Conservation (phyloP, 441 rosid species). For the Pelargonium cotyledonis region DNA sequence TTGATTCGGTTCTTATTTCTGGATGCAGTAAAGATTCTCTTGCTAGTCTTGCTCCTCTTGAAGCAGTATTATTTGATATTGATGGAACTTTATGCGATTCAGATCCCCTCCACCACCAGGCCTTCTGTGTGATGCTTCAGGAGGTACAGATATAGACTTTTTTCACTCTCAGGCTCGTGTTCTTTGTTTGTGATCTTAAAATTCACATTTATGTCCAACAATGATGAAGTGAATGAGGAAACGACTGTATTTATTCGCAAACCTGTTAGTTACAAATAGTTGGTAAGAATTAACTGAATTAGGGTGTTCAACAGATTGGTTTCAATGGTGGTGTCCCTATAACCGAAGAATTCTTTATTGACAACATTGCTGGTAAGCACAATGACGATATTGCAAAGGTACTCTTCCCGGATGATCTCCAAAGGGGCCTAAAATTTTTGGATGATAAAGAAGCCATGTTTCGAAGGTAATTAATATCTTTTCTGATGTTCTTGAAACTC, state of each 20-base stretch:
- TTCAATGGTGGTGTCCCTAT: constrained; percentile 78
- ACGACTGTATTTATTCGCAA: neutral
- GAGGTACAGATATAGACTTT: constrained; percentile 38
- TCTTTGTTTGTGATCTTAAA: neutral
- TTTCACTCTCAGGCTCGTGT: neutral
- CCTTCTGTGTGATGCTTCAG: constrained; percentile 60
- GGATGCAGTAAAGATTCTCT: constrained; percentile 52
- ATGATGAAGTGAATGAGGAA: neutral
- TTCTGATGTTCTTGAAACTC: neutral
- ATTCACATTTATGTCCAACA: neutral
- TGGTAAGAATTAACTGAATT: constrained; percentile 2
- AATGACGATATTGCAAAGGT: constrained; percentile 54
- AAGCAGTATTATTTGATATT: constrained; percentile 79
- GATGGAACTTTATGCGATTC: constrained; percentile 96
- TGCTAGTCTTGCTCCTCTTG: constrained; percentile 58
- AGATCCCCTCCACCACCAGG: constrained; percentile 68
- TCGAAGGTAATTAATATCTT: constrained; percentile 44
- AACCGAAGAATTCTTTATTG: constrained; percentile 57
- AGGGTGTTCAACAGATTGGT: constrained; percentile 50
- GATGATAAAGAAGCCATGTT: constrained; percentile 81
- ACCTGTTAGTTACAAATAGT: neutral
- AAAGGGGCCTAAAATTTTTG: constrained; percentile 47
- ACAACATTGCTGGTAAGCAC: constrained; percentile 76
- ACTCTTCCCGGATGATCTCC: constrained; percentile 69
- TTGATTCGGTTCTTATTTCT: neutral